These are phyloP conservation scores for Fermentozyma sake DNA, from an alignment of 1,139 yeast species.

Conservation along the genomic window DNA sequence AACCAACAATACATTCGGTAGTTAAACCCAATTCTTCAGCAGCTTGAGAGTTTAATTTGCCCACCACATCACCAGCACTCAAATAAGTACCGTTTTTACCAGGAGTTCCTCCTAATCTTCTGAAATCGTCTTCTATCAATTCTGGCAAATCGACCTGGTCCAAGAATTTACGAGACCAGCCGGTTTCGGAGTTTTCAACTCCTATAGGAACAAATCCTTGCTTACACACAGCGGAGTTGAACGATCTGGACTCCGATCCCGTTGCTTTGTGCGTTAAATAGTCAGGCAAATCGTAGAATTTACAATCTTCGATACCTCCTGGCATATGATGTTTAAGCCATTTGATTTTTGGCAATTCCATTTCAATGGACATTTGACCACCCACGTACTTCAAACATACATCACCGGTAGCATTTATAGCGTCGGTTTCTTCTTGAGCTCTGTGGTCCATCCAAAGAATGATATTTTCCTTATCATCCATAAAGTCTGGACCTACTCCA, in stretches of 20 bases:
- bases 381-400: conserved; percentile 87
- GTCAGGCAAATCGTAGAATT: conserved; percentile 91
- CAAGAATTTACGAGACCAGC: conserved; percentile 86
- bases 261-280: conserved; percentile 88
- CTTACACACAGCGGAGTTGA: conserved; percentile 88
- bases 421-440: conserved; percentile 80
- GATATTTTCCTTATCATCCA: conserved; percentile 69
- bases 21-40: conserved; percentile 87
- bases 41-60: conserved; percentile 57
- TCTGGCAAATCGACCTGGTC: conserved; percentile 66
- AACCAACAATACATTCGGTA: conserved; percentile 77
- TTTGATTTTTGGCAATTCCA: conserved; percentile 95
- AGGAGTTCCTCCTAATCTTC: conserved; percentile 79
- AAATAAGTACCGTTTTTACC: conserved; percentile 67
- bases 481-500: conserved; percentile 90
- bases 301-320: conserved; percentile 57
- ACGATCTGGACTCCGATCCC: conserved; percentile 79
- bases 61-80: conserved; percentile 87
- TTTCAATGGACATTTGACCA: conserved; percentile 95
- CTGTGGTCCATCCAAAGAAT: conserved; percentile 98
- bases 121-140: conserved; percentile 69
- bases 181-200: conserved; percentile 76
- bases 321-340: conserved; percentile 92
- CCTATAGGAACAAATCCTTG: conserved; percentile 94
- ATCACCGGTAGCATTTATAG: conserved; percentile 76